Evolutionary conservation across 2,329 filamentous ascomycete species (phyloP).

Genomic region (Epichloe festucae): DNA sequence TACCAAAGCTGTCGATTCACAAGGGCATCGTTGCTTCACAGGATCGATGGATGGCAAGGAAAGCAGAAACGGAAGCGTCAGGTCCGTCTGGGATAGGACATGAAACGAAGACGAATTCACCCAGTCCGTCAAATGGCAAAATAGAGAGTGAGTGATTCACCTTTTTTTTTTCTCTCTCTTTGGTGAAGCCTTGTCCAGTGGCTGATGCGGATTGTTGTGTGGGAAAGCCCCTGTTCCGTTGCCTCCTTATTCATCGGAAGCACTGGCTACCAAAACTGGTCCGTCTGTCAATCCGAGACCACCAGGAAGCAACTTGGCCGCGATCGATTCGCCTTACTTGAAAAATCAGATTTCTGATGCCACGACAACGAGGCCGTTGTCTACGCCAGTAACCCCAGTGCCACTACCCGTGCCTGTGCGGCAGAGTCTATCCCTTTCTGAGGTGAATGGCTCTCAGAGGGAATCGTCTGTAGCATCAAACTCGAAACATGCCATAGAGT

Average conservation of each 20-base stretch:
- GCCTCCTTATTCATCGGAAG: background rate
- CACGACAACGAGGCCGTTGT: background rate
- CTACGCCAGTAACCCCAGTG: background rate
- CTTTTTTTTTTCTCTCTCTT: background rate
- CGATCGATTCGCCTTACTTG: background rate
- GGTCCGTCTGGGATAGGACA: background rate
- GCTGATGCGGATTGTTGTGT: background rate
- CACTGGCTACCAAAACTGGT: background rate
- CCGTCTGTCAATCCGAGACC: background rate
- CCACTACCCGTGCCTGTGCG: background rate
- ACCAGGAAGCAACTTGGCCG: background rate
- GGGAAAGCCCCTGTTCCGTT: constrained; percentile 1
- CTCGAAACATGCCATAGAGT: background rate
- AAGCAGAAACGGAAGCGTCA: background rate
- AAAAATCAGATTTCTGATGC: background rate
- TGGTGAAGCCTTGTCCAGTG: background rate
- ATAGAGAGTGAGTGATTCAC: background rate
- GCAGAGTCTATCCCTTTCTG: background rate
- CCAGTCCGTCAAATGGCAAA: background rate
- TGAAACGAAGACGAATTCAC: background rate
- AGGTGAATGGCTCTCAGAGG: background rate
- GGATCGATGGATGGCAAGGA: background rate
- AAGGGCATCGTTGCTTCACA: background rate
- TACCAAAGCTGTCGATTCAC: background rate
- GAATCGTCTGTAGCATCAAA: background rate